These are phyloP conservation scores for Metschnikowia kunwiensis DNA, from an alignment of 805 yeast genomes.

Conservation along the genomic window DNA sequence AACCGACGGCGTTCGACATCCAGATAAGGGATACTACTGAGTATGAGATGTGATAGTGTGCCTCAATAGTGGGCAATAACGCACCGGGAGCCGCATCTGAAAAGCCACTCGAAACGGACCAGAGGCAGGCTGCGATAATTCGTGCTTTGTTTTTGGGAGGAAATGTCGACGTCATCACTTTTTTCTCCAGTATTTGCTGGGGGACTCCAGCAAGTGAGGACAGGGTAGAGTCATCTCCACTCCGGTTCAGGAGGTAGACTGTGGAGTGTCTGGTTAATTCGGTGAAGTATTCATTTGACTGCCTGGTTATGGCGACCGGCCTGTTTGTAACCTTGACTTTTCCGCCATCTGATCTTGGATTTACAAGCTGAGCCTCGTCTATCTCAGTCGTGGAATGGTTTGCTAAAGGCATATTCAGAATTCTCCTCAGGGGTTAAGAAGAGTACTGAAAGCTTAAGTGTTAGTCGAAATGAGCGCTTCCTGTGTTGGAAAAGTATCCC, in stretches of 20 bases:
- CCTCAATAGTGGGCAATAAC: slow-evolving; percentile 21
- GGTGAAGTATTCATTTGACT: slow-evolving; percentile 16
- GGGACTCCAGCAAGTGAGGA: too few species aligned
- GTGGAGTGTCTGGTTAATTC: slow-evolving; percentile 5
- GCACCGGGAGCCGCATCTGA: slow-evolving; percentile 24
- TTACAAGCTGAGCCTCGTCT: too few species aligned
- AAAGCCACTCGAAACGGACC: slow-evolving; percentile 19
- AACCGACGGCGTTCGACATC: slow-evolving; percentile 21
- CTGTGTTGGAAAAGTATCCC: too few species aligned
- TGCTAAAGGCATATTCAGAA: too few species aligned
- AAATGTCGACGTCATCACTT: slow-evolving; percentile 17
- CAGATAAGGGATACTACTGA: slow-evolving; percentile 21
- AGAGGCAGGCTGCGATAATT: slow-evolving; percentile 16
- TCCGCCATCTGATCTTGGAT: not conserved
- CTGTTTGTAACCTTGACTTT: slow-evolving; percentile 8
- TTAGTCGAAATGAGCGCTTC: too few species aligned
- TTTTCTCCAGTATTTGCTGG: too few species aligned
- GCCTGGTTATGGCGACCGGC: slow-evolving; percentile 12
- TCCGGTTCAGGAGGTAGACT: too few species aligned
- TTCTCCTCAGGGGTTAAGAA: too few species aligned
- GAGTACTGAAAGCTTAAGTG: too few species aligned
- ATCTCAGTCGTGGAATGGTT: too few species aligned
- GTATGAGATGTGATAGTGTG: slow-evolving; percentile 18
- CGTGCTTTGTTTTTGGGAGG: slow-evolving; percentile 19
- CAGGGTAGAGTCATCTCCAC: too few species aligned